Evolutionary conservation across 2,329 filamentous ascomycete species (phyloP), one percentile per base, ranked within the genome.

Genomic region (Thielaviopsis populi): DNA sequence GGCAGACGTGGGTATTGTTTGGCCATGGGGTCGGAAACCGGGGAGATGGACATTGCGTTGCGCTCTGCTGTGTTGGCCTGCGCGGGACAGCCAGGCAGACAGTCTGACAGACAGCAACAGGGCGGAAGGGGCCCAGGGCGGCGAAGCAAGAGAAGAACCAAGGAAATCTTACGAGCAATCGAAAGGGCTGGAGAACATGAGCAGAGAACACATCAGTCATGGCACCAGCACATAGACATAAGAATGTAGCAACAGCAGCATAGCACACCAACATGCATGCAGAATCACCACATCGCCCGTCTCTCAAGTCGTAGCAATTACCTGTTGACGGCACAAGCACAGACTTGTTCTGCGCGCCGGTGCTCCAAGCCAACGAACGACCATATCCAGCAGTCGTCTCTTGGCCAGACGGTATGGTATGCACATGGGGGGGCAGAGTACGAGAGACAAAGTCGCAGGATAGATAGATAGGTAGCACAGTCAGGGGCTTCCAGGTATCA

Each of bases 201-300:
- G 53, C 53, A 56, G 27, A 13, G 17, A 56, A 56, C 53, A 56
- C 53, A 56, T 56, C 24, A 56, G 53, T 56, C 30, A 56, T 56
- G 53, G 17, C 53, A 56, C 53, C 27, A 30, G 53, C 53, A 56
- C 53, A 56, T 37, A 56, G 27, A 56, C 24, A 56, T 56, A 56
- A 56, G 10, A 56, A 56, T 56, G 53, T 37, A 56, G 53, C 53
- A 56, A 56, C 53, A 37, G 53, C 53, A 56, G 24, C 53, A 56
- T 56, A 56, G 53, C 56, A 59, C 53, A 56, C 53, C 53, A 17
- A 11, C 30, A 56, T 56, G 53, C 53, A 56, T 56, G 53, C 53
- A 37, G 53, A 56, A 37, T 37, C 27, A 19, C 53, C 53, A 37
- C 53, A 37, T 56, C n/a, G 15, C 24, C 53, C 24, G 27, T 46